Conservation (phyloP, 1,139 yeast species). For the Kazachstania sp. region DNA sequence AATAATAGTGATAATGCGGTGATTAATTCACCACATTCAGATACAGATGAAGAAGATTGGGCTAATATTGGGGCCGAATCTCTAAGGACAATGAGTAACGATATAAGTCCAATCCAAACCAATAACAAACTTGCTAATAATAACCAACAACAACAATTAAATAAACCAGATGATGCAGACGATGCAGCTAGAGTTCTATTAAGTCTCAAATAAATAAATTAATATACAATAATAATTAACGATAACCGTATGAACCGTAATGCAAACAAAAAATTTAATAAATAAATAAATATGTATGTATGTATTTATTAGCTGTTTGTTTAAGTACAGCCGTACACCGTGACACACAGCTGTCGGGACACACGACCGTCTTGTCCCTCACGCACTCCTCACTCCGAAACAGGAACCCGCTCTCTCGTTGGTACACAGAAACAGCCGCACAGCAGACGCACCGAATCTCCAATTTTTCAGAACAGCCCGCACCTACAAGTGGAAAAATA, state of each 20-base stretch:
- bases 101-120: conserved; percentile 7
- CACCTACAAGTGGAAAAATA: no score
- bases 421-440: no score
- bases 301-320: no score
- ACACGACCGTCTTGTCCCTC: no score
- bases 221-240: not conserved
- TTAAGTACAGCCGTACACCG: no score
- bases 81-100: conserved; percentile 35
- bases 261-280: no score
- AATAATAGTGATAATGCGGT: not conserved
- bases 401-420: no score
- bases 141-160: not conserved
- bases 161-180: conserved; percentile 7
- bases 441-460: no score
- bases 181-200: conserved; percentile 15
- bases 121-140: not conserved
- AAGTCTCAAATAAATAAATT: conserved; percentile 8
- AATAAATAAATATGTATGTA: no score
- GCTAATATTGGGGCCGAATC: conserved; percentile 73
- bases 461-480: no score
- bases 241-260: not conserved
- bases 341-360: no score
- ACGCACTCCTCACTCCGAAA: no score
- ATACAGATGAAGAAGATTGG: conserved; percentile 97
- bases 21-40: conserved; percentile 27